Evolutionary conservation across 2,329 filamentous ascomycete species (phyloP).

Genomic region (Aspergillus nomiae): DNA sequence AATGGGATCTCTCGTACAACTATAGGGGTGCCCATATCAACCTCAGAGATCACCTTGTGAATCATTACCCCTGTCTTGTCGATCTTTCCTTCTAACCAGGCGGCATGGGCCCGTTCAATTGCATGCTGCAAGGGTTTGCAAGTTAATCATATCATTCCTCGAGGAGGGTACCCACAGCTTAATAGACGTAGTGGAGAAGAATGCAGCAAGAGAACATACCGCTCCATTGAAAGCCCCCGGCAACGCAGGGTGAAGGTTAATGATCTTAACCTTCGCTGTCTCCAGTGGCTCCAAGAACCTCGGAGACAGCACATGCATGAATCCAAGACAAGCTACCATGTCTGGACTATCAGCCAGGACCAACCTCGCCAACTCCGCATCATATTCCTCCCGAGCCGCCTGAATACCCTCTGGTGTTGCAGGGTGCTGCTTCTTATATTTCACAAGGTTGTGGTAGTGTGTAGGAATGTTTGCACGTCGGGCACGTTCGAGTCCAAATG

Average conservation of each 20-base stretch:
- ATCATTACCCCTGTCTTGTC: conserved; percentile 81
- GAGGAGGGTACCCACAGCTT: background rate
- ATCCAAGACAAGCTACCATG: conserved; percentile 78
- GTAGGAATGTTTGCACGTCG: conserved; percentile 65
- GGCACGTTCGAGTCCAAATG: conserved; percentile 66
- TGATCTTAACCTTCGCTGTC: conserved; percentile 64
- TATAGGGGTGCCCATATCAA: conserved; percentile 78
- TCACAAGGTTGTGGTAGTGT: conserved; percentile 78
- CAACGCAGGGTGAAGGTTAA: conserved; percentile 79
- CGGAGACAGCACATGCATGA: conserved; percentile 79
- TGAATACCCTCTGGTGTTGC: conserved; percentile 52
- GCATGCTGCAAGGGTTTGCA: conserved; percentile 52
- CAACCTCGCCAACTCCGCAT: conserved; percentile 70
- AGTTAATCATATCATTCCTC: conserved; percentile 4
- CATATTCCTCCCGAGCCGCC: conserved; percentile 67
- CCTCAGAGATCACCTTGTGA: conserved; percentile 78
- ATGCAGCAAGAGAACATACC: conserved; percentile 31
- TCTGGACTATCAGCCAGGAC: conserved; percentile 68
- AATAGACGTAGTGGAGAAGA: background rate
- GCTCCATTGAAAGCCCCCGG: conserved; percentile 76
- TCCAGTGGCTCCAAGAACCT: conserved; percentile 71
- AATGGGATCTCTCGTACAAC: conserved; percentile 68
- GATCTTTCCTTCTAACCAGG: conserved; percentile 69
- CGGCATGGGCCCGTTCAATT: conserved; percentile 75
- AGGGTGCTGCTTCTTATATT: conserved; percentile 71